Evolutionary conservation across 1,284 basidiomycete species (phyloP).

Genomic region (Ganoderma lucidum): DNA sequence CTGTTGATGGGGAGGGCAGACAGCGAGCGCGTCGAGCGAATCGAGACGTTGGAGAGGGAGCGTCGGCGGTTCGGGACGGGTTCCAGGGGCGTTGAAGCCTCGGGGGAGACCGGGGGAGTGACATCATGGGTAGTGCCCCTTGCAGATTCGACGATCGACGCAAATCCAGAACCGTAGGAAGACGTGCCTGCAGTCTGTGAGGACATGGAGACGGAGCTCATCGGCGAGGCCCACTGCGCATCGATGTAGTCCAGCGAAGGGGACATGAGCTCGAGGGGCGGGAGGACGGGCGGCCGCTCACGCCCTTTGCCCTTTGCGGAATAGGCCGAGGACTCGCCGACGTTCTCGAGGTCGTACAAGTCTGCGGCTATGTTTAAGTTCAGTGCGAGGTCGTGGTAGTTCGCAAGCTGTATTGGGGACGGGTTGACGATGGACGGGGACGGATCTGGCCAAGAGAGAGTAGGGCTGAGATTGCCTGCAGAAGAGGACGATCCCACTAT

Average conservation of each 20-base stretch:
- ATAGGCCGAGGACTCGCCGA: constrained; percentile 32
- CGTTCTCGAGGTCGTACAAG: constrained; percentile 28
- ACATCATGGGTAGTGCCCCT: constrained; percentile 32
- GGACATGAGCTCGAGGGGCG: constrained; percentile 67
- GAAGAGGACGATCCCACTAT: constrained; percentile 22
- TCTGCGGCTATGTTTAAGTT: background rate
- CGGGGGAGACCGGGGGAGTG: constrained; percentile 28
- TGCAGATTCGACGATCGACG: constrained; percentile 33
- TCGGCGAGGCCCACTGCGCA: constrained; percentile 49
- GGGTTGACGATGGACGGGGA: constrained; percentile 21
- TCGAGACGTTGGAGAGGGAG: constrained; percentile 64
- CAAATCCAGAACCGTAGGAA: constrained; percentile 54
- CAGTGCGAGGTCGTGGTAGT: constrained; percentile 12
- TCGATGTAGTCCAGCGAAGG: constrained; percentile 56
- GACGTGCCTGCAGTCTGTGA: constrained; percentile 59
- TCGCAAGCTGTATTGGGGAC: constrained; percentile 4
- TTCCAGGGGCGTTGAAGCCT: constrained; percentile 24
- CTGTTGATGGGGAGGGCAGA: constrained; percentile 55
- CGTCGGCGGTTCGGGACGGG: constrained; percentile 54
- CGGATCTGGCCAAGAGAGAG: constrained; percentile 17
- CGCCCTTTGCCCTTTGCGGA: constrained; percentile 60
- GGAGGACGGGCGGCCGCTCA: constrained; percentile 66
- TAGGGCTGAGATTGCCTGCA: constrained; percentile 8
- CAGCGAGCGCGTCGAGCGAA: constrained; percentile 51
- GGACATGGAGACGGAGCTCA: constrained; percentile 26